Evolutionary conservation across 2,329 filamentous ascomycete genomes (phyloP), one percentile per base, ranked within the genome.

Genomic region (Helminthosporium solani): DNA sequence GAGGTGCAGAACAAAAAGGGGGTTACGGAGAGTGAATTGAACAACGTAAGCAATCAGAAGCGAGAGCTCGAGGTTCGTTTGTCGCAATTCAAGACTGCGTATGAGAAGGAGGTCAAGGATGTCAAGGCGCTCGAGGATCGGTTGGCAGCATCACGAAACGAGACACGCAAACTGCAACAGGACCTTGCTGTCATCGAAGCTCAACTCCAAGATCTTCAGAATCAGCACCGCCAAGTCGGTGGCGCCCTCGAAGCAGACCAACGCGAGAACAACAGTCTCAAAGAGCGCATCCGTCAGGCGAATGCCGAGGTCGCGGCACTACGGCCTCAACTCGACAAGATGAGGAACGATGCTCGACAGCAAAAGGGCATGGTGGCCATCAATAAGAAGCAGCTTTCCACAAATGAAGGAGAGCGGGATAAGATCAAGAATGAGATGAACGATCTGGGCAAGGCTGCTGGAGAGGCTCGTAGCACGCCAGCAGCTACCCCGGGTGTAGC

Each of bases 301-400:
- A 99, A 96, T 63, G 79, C 82, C 11, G 90, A 95, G 70, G 85
- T 96, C 58, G 79, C 83, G 15, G 86, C 90, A 70, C 75, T 97
- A 33, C 95, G 90, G 70, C 90, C 91, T 25, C 86, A 92, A 56
- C 83, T 99, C 42, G 94, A 99, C 68, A 97, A 96, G 76, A 79
- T 95, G 60, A 90, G 88, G 68, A 89, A 87, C 11, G 90, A 96
- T 59, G 90, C 90, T 20, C 85, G 94, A 33, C 94, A 97, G 70
- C 91, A 97, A 66, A 97, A 95, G 74, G 94, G 94, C 15, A 78
- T 97, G 55, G 92, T 95, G 23, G 91, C 94, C 34, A 99, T 99
- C 74, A 96, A 96, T 75, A 97, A 95, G 78, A 99, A 99, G 75
- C 94, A 99, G 73, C 77, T 97, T 49, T 83, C 86, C 28, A 96